phyloP scores from a whole-genome alignment of 805 yeast species.

The Yarrowia deformans region DNA sequence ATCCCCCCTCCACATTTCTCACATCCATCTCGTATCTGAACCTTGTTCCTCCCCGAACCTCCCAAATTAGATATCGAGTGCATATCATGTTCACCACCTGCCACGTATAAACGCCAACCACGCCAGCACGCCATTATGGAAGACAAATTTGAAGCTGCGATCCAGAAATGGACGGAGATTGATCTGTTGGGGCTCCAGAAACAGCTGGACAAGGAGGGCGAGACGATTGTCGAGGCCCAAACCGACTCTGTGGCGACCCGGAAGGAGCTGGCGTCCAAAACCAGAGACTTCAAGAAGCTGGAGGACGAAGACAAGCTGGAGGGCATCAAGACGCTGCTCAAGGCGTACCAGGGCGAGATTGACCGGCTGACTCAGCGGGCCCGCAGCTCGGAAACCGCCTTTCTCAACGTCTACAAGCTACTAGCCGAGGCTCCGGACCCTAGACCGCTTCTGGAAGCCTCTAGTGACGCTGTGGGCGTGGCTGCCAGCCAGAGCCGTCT shows the following conservation, averaged over 20 bases:
- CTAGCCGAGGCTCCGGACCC: slow-evolving; percentile 96
- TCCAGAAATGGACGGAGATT: slow-evolving; percentile 77
- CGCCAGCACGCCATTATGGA: slow-evolving; percentile 4
- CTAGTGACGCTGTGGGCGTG: slow-evolving; percentile 67
- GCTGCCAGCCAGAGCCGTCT: slow-evolving; percentile 61
- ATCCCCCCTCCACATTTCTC: background rate
- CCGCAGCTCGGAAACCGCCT: slow-evolving; percentile 73
- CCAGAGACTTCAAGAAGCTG: slow-evolving; percentile 84
- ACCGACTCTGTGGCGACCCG: slow-evolving; percentile 70
- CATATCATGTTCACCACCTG: slow-evolving; percentile 7
- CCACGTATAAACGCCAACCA: slow-evolving; percentile 11
- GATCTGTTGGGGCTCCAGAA: slow-evolving; percentile 74
- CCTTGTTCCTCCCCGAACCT: background rate
- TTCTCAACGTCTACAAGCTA: slow-evolving; percentile 75
- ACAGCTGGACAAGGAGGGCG: slow-evolving; percentile 74
- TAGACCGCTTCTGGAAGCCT: slow-evolving; percentile 73
- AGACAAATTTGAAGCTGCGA: slow-evolving; percentile 59
- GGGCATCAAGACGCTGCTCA: slow-evolving; percentile 70
- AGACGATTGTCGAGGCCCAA: slow-evolving; percentile 75
- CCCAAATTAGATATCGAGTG: background rate
- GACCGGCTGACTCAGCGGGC: slow-evolving; percentile 81
- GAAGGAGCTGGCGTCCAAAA: slow-evolving; percentile 77
- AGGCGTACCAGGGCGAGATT: slow-evolving; percentile 84
- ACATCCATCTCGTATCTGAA: slow-evolving; percentile 2
- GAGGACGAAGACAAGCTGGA: slow-evolving; percentile 65